Conservation (phyloP, 768 basidiomycete genomes). For the Termitomyces sp. region DNA sequence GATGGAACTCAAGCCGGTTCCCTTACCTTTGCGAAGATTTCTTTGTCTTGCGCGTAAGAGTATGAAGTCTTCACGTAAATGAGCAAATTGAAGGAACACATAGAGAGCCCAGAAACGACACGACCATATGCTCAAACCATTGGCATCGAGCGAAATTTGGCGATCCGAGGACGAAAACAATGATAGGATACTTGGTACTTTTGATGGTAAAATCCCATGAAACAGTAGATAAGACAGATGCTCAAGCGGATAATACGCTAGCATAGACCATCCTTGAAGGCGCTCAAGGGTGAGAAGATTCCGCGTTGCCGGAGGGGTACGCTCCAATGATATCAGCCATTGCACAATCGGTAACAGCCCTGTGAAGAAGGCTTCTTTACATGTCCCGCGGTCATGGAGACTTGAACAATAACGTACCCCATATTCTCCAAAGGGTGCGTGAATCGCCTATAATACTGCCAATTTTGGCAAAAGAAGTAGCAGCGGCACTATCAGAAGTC, state of each 20-base stretch:
- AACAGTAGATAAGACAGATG: slow-evolving; percentile 65
- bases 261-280: slow-evolving; percentile 75
- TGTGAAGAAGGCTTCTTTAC: slow-evolving; percentile 19
- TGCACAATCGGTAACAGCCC: slow-evolving; percentile 76
- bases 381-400: neutral
- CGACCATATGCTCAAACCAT: slow-evolving; percentile 60
- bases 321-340: slow-evolving; percentile 74
- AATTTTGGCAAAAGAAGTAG: slow-evolving; percentile 49
- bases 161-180: slow-evolving; percentile 36
- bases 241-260: slow-evolving; percentile 76
- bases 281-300: slow-evolving; percentile 73
- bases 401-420: slow-evolving; percentile 46
- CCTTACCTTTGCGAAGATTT: slow-evolving; percentile 53
- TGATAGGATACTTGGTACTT: slow-evolving; percentile 40
- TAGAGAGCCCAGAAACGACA: slow-evolving; percentile 81
- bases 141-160: slow-evolving; percentile 38
- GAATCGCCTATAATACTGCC: slow-evolving; percentile 58
- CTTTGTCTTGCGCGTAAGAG: slow-evolving; percentile 51
- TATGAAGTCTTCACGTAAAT: slow-evolving; percentile 63
- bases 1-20: slow-evolving; percentile 32
- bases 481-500: slow-evolving; percentile 47
- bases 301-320: slow-evolving; percentile 65
- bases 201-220: slow-evolving; percentile 54
- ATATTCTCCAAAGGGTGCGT: slow-evolving; percentile 70
- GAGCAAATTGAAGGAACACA: slow-evolving; percentile 69